These are phyloP conservation scores for Nigrospora sphaerica DNA, from an alignment of 2,329 filamentous ascomycete genomes.

Conservation along the genomic window DNA sequence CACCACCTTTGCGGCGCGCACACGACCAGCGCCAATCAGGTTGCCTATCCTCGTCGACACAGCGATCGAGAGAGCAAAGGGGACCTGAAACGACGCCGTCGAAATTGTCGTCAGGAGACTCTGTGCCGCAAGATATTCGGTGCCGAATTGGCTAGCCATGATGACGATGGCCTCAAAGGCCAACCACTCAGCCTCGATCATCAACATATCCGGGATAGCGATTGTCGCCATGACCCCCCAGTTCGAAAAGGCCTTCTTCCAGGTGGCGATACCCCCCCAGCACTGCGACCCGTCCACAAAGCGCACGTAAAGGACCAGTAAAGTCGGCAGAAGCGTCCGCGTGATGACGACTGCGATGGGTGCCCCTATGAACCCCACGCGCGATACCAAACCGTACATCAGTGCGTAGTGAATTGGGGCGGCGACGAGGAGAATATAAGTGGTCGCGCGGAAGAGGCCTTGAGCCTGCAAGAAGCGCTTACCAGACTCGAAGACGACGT, in stretches of 20 bases:
- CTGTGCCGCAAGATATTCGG: conserved; percentile 59
- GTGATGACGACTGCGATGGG: conserved; percentile 75
- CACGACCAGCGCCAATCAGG: neutral
- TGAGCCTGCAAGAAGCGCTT: conserved; percentile 81
- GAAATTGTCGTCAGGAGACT: conserved; percentile 47
- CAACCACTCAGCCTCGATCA: conserved; percentile 64
- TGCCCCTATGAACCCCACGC: conserved; percentile 65
- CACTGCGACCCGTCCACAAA: conserved; percentile 70
- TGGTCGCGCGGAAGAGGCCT: conserved; percentile 70
- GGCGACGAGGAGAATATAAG: conserved; percentile 69
- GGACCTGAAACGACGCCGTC: neutral
- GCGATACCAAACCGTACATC: conserved; percentile 76
- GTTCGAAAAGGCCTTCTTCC: conserved; percentile 58
- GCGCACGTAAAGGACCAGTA: conserved; percentile 72
- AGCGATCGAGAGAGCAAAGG: neutral
- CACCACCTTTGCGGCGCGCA: neutral
- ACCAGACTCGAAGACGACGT: conserved; percentile 68
- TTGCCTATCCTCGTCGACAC: neutral
- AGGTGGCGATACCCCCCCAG: conserved; percentile 69
- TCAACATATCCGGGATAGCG: conserved; percentile 59
- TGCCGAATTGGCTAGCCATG: conserved; percentile 54
- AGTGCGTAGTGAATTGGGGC: conserved; percentile 71
- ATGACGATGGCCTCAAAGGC: conserved; percentile 65
- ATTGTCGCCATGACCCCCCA: conserved; percentile 63
- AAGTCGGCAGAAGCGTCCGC: conserved; percentile 67